Percentiles rank a stretch among this genome's conserved stretches.
Conservation (phyloP, 2,329 filamentous ascomycete genomes). For the Spiromastix sp. region DNA sequence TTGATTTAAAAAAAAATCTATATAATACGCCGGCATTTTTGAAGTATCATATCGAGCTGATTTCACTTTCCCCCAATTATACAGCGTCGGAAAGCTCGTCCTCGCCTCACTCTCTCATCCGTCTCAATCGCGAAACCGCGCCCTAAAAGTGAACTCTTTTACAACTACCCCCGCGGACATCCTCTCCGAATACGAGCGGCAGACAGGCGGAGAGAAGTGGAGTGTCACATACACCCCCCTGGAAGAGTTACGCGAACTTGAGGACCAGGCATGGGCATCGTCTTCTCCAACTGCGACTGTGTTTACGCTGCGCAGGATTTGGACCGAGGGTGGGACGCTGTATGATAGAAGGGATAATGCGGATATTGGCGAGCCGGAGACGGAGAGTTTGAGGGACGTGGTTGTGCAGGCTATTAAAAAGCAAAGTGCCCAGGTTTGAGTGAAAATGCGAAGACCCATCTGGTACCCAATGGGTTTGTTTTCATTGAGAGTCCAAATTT, state of each 20-base stretch:
- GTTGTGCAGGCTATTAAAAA: slow-evolving; percentile 19
- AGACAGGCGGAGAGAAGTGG: slow-evolving; percentile 49
- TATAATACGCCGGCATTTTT: no score
- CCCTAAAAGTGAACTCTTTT: slow-evolving; percentile 61
- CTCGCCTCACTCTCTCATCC: slow-evolving; percentile 52
- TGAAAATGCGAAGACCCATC: background rate
- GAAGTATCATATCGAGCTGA: background rate
- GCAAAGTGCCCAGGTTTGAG: background rate
- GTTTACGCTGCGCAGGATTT: slow-evolving; percentile 57
- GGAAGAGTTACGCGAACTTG: slow-evolving; percentile 43
- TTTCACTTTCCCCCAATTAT: background rate
- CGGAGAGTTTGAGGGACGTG: slow-evolving; percentile 43
- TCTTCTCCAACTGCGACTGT: slow-evolving; percentile 42
- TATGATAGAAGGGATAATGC: slow-evolving; percentile 60
- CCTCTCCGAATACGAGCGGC: slow-evolving; percentile 56
- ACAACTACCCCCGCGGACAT: slow-evolving; percentile 54
- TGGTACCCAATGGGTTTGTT: no score
- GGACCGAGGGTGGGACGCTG: slow-evolving; percentile 61
- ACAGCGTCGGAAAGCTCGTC: slow-evolving; percentile 56
- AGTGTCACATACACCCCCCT: slow-evolving; percentile 42
- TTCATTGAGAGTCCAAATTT: no score
- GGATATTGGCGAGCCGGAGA: slow-evolving; percentile 42
- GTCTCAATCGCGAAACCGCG: slow-evolving; percentile 42
- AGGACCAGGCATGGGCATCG: slow-evolving; percentile 49
- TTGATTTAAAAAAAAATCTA: slow-evolving; percentile 1